Percentiles rank a stretch among this genome's conserved stretches.
Evolutionary conservation across 805 yeast genomes (phyloP).

Genomic region (Brettanomyces bruxellensis): DNA sequence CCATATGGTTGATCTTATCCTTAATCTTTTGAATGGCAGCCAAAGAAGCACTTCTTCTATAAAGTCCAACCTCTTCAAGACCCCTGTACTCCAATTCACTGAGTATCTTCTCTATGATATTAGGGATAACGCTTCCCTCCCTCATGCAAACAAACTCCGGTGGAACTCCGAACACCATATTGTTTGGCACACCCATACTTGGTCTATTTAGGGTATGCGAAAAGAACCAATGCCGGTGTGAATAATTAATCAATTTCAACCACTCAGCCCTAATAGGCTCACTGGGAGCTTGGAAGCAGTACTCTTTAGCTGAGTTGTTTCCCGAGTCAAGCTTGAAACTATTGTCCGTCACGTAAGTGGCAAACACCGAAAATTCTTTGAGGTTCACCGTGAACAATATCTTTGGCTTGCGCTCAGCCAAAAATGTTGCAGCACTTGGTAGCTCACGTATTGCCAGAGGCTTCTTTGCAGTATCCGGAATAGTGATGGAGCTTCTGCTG

Average conservation of each 20-base stretch:
- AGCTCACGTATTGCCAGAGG: conserved; percentile 44
- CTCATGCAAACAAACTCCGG: conserved; percentile 65
- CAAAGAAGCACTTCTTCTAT: conserved; percentile 56
- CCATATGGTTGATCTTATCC: conserved; percentile 35
- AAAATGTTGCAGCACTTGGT: conserved; percentile 39
- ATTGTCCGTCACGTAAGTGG: conserved; percentile 40
- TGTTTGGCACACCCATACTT: conserved; percentile 6
- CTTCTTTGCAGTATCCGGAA: conserved; percentile 11
- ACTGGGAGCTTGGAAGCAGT: conserved; percentile 55
- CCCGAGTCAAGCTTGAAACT: conserved; percentile 37
- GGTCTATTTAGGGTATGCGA: conserved; percentile 28
- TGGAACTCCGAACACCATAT: conserved; percentile 79
- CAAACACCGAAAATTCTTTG: conserved; percentile 37
- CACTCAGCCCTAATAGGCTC: conserved; percentile 65
- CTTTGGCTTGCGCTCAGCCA: conserved; percentile 33
- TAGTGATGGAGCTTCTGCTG: conserved; percentile 28
- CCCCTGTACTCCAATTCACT: conserved; percentile 81
- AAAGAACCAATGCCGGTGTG: conserved; percentile 47
- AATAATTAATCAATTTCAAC: conserved; percentile 43
- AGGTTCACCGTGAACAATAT: conserved; percentile 42
- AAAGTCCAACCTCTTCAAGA: conserved; percentile 82
- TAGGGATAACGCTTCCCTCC: conserved; percentile 56
- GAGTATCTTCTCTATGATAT: conserved; percentile 54
- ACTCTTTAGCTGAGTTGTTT: conserved; percentile 27
- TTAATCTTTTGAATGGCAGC: conserved; percentile 36